A percentile compares a stretch with the other conserved stretches of the same genome.
Conservation (phyloP, 2,329 filamentous ascomycete species). For the Pseudogymnoascus destructans region DNA sequence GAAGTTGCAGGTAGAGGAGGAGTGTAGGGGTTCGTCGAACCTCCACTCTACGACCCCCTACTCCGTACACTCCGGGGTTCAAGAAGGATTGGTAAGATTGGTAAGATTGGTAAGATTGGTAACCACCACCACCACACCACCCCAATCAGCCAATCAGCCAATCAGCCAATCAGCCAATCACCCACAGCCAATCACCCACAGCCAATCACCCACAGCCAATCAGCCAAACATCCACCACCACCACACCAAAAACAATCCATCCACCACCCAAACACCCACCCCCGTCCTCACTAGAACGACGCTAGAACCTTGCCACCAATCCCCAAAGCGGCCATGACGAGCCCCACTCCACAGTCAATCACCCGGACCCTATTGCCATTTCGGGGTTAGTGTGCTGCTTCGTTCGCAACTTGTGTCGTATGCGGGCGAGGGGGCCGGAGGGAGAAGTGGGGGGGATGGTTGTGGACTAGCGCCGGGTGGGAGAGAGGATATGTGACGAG, state of each 20-base stretch:
- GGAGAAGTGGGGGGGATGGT: neutral
- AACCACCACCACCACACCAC: neutral
- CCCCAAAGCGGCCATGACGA: neutral
- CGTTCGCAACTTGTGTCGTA: neutral
- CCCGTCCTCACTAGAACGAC: neutral
- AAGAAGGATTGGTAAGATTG: neutral
- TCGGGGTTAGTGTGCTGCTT: neutral
- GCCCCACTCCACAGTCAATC: neutral
- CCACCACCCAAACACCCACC: neutral
- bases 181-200: too few species aligned
- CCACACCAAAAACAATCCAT: neutral
- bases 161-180: too few species aligned
- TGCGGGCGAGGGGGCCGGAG: neutral
- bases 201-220: too few species aligned
- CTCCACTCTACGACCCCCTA: too few species aligned
- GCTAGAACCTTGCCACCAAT: neutral
- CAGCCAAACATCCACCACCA: neutral
- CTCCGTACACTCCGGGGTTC: too few species aligned
- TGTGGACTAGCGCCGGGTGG: neutral
- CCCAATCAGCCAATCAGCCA: neutral
- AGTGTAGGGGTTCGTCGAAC: too few species aligned
- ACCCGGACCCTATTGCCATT: neutral
- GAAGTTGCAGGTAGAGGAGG: too few species aligned
- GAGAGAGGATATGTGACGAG: neutral
- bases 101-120: too few species aligned